Conservation (phyloP, 1,284 basidiomycete genomes). For the Tranzscheliella williamsii region DNA sequence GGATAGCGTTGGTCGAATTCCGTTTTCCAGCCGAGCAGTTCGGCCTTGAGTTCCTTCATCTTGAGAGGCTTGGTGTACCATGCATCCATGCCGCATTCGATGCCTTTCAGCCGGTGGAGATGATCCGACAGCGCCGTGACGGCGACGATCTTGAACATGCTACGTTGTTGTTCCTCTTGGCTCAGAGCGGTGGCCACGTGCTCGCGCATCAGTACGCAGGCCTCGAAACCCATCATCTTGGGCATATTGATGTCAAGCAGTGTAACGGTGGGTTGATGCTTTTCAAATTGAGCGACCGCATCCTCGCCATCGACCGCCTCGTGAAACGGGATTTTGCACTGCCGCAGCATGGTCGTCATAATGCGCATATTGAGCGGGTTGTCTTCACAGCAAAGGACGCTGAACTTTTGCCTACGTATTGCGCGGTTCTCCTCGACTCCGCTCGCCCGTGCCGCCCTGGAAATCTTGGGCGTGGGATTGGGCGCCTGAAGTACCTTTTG, state of each 20-base stretch:
- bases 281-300: constrained; percentile 40
- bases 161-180: not conserved
- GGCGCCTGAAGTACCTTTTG: constrained; percentile 36
- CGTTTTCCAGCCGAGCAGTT: constrained; percentile 25
- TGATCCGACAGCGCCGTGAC: constrained; percentile 36
- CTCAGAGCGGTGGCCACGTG: constrained; percentile 3
- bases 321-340: constrained; percentile 25
- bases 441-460: not conserved
- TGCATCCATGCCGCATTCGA: constrained; percentile 42
- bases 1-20: constrained; percentile 18
- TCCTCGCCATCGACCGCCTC: constrained; percentile 39
- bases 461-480: constrained; percentile 7
- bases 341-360: constrained; percentile 34
- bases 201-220: constrained; percentile 34
- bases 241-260: constrained; percentile 55
- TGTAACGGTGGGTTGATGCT: constrained; percentile 31
- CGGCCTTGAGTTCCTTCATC: constrained; percentile 20
- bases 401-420: constrained; percentile 16
- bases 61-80: constrained; percentile 40
- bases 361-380: constrained; percentile 50
- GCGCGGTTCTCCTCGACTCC: not conserved
- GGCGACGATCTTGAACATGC: constrained; percentile 32
- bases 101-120: constrained; percentile 23
- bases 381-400: constrained; percentile 48
- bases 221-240: constrained; percentile 46